Evolutionary conservation across 225 moss, liverwort and hornwort species (phyloP).

Genomic region (Bryum argenteum): DNA sequence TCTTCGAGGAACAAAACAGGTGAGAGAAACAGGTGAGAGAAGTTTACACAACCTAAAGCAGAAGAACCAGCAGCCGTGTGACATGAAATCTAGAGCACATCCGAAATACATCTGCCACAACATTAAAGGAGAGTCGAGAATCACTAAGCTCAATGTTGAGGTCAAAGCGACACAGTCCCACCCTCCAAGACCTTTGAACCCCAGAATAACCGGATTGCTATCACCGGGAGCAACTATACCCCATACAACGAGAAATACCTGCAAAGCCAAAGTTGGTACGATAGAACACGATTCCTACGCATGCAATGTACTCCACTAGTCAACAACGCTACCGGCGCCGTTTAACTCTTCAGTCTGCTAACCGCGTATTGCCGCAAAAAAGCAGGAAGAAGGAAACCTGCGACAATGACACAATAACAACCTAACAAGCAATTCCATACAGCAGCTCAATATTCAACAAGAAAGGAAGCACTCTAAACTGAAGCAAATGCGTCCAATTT

Average conservation of each 20-base stretch:
- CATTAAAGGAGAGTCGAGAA: neutral
- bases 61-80: neutral
- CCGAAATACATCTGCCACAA: neutral
- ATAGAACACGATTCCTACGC: neutral
- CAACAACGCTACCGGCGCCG: neutral
- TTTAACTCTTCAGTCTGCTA: neutral
- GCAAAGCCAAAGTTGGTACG: neutral
- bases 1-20: no score
- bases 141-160: neutral
- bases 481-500: no score
- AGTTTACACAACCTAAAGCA: neutral
- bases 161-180: neutral
- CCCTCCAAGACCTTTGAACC: neutral
- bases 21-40: neutral
- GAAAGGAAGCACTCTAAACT: no score
- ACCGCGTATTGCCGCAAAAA: neutral
- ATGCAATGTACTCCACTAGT: neutral
- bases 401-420: neutral
- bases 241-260: neutral
- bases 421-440: neutral
- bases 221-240: neutral
- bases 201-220: neutral
- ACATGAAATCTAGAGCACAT: constrained; percentile 14
- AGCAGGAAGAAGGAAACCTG: neutral
- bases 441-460: no score